phyloP scores from a whole-genome alignment of 2,329 filamentous ascomycete species.

The Stemphylium lycopersici region DNA sequence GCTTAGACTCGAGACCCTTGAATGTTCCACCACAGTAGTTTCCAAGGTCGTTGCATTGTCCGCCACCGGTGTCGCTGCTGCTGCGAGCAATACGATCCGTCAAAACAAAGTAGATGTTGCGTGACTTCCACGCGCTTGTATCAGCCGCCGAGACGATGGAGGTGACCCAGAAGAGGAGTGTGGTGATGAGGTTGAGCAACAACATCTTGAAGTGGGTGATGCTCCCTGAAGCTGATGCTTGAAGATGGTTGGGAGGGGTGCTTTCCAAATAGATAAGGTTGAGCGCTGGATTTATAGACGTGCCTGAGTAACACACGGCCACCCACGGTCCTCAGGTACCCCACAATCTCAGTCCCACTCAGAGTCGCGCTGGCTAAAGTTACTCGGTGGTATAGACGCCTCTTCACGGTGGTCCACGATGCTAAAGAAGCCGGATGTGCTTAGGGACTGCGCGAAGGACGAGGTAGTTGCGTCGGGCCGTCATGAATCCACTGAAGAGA shows the following conservation, averaged over 20 bases:
- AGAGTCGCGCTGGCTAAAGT: not conserved
- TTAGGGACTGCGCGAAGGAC: not conserved
- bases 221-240: not conserved
- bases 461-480: slow-evolving; percentile 9
- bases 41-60: slow-evolving; percentile 37
- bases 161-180: slow-evolving; percentile 19
- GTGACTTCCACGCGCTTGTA: slow-evolving; percentile 44
- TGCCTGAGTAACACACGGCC: not conserved
- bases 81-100: slow-evolving; percentile 47
- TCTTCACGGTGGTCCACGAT: slow-evolving; percentile 5
- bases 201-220: slow-evolving; percentile 19
- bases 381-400: slow-evolving; percentile 1
- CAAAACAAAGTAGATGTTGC: slow-evolving; percentile 46
- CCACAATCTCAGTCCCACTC: not conserved
- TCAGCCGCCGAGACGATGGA: slow-evolving; percentile 36
- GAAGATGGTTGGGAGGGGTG: slow-evolving; percentile 8
- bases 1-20: slow-evolving; percentile 54
- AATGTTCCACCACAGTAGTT: slow-evolving; percentile 60
- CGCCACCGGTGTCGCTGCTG: slow-evolving; percentile 41
- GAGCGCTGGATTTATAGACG: slow-evolving; percentile 11
- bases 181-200: slow-evolving; percentile 18
- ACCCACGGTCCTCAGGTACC: not conserved
- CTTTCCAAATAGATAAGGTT: slow-evolving; percentile 1
- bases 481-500: slow-evolving; percentile 11
- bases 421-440: not conserved